Evolutionary conservation across 1,284 basidiomycete species (phyloP).

Genomic region (Puccinia coronata): DNA sequence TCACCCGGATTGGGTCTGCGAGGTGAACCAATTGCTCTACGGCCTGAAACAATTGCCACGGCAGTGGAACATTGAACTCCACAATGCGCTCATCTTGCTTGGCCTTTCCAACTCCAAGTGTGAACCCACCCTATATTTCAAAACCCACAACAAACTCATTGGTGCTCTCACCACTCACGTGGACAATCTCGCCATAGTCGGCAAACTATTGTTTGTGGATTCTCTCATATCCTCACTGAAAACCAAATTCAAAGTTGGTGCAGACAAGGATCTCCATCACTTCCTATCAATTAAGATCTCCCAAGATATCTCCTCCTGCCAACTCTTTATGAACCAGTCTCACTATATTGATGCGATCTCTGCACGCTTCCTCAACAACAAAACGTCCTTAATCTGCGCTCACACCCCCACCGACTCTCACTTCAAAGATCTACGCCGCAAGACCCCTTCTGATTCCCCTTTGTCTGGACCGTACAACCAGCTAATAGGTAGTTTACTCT

Average conservation of each 20-base stretch:
- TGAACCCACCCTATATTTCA: not conserved
- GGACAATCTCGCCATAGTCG: no score
- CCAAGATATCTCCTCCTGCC: not conserved
- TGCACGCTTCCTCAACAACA: not conserved
- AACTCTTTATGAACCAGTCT: no score
- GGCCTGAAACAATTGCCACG: not conserved
- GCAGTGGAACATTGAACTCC: not conserved
- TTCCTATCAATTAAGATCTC: no score
- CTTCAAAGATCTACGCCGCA: not conserved
- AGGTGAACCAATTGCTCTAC: not conserved
- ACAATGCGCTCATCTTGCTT: not conserved
- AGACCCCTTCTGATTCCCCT: not conserved
- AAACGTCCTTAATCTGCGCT: not conserved
- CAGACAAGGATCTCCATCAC: no score
- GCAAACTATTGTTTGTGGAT: not conserved
- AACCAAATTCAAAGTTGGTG: no score
- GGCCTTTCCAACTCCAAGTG: not conserved
- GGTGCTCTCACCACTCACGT: not conserved
- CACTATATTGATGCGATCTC: not conserved
- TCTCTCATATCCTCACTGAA: not conserved
- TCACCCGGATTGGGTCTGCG: not conserved
- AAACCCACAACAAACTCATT: not conserved
- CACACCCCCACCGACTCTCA: not conserved
- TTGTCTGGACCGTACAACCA: not conserved
- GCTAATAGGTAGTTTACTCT: no score